phyloP scores from a whole-genome alignment of 805 yeast species.

The Nakazawaea wickerhamii region DNA sequence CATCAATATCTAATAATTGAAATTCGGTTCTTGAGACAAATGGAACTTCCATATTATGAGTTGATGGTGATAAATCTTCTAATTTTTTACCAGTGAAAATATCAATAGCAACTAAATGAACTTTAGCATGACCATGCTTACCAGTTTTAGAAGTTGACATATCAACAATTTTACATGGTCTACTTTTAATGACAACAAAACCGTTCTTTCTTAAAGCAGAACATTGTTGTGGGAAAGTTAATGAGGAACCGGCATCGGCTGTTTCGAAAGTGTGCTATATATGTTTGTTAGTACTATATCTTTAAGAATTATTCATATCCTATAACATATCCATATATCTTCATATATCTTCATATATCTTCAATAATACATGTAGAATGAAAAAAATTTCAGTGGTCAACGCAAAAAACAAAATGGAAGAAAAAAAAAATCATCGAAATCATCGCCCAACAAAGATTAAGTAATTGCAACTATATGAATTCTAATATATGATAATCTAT shows the following conservation, averaged over 20 bases:
- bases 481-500: no score
- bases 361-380: no score
- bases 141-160: constrained; percentile 99
- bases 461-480: no score
- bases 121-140: constrained; percentile 99
- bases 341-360: no score
- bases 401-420: background rate
- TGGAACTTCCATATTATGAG: constrained; percentile 99
- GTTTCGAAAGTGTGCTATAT: constrained; percentile 87
- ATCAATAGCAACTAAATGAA: constrained; percentile 97
- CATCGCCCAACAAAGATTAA: background rate
- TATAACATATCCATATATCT: no score
- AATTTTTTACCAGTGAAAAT: constrained; percentile 99
- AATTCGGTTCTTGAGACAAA: constrained; percentile 91
- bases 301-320: background rate
- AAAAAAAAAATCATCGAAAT: background rate
- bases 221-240: constrained; percentile 99
- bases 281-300: constrained; percentile 6
- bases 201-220: constrained; percentile 99
- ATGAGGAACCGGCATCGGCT: constrained; percentile 98
- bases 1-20: constrained; percentile 97
- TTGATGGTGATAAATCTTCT: constrained; percentile 99
- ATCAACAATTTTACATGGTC: constrained; percentile 99
- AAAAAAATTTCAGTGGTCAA: background rate
- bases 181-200: constrained; percentile 95